Conservation (phyloP, 2,329 filamentous ascomycete species). For the Penicillium polonicum region DNA sequence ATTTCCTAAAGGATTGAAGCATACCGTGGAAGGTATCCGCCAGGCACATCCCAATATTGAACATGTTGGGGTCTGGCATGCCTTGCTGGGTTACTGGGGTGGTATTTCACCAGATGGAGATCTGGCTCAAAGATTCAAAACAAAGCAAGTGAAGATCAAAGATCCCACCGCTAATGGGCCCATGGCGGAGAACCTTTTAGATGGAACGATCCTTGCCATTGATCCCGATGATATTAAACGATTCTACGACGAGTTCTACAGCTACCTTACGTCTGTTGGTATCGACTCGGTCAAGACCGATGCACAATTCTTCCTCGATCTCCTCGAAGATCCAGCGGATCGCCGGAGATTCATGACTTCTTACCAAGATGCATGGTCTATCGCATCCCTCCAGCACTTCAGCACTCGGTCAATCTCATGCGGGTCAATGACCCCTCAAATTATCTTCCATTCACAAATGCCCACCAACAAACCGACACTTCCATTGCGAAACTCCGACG, state of each 20-base stretch:
- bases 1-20: slow-evolving; percentile 78
- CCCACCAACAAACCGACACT: slow-evolving; percentile 72
- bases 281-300: slow-evolving; percentile 92
- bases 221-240: slow-evolving; percentile 69
- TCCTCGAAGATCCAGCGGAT: slow-evolving; percentile 64
- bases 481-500: slow-evolving; percentile 77
- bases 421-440: slow-evolving; percentile 88
- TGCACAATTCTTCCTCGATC: slow-evolving; percentile 84
- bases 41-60: slow-evolving; percentile 68
- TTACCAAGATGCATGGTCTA: slow-evolving; percentile 85
- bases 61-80: slow-evolving; percentile 93
- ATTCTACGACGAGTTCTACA: slow-evolving; percentile 91
- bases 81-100: slow-evolving; percentile 85
- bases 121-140: slow-evolving; percentile 77
- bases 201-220: slow-evolving; percentile 66
- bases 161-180: slow-evolving; percentile 53
- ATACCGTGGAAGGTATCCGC: slow-evolving; percentile 68
- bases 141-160: slow-evolving; percentile 57
- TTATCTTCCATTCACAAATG: slow-evolving; percentile 80
- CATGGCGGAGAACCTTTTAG: slow-evolving; percentile 25
- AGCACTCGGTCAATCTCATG: slow-evolving; percentile 78
- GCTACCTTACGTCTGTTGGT: slow-evolving; percentile 70
- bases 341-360: slow-evolving; percentile 69
- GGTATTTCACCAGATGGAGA: slow-evolving; percentile 73
- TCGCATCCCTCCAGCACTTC: slow-evolving; percentile 75